phyloP scores from a whole-genome alignment of 345 rosid genomes.

The Pugionium dolabratum region DNA sequence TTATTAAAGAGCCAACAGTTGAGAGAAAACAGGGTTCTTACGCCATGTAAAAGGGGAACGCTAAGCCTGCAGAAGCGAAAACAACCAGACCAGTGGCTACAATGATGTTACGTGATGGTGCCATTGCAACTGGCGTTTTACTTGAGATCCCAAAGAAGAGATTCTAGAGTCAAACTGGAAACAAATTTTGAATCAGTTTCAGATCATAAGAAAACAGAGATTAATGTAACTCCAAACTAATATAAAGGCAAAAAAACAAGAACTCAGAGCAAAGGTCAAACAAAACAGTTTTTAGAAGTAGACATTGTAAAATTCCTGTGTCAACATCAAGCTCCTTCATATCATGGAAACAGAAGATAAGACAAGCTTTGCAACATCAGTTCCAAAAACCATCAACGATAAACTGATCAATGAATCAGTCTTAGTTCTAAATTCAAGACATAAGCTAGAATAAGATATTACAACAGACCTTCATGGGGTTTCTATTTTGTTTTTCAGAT shows the following conservation, averaged over 20 bases:
- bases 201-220: background rate
- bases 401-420: background rate
- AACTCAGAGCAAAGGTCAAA: background rate
- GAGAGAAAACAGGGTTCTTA: slow-evolving; percentile 37
- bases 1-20: background rate
- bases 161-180: background rate
- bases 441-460: background rate
- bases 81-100: slow-evolving; percentile 79
- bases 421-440: background rate
- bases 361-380: background rate
- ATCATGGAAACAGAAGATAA: background rate
- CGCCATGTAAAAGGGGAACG: slow-evolving; percentile 95
- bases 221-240: background rate
- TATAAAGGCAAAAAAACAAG: background rate
- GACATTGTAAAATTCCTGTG: background rate
- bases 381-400: background rate
- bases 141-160: background rate
- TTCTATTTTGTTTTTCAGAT: no score
- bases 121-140: slow-evolving; percentile 41
- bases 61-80: slow-evolving; percentile 81
- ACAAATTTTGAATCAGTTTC: background rate
- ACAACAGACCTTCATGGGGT: no score
- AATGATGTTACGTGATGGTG: slow-evolving; percentile 56
- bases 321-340: background rate
- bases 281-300: background rate